Evolutionary conservation across 1,139 yeast species (phyloP).

Genomic region (Geotrichum klebahnii): DNA sequence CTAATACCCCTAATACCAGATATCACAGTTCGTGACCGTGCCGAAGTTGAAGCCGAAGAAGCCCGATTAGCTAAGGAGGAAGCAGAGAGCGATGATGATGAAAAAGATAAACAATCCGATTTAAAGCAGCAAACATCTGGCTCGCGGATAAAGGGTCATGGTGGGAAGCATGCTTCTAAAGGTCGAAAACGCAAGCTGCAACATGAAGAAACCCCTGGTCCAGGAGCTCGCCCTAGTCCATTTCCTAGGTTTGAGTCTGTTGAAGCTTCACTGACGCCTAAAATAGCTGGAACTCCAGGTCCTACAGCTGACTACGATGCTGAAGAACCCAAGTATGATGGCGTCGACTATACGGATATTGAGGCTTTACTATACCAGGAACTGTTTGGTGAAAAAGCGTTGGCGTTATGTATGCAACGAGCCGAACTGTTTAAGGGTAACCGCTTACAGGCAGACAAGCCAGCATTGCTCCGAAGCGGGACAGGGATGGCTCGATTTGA

Average conservation of each 20-base stretch:
- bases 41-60: slow-evolving; percentile 82
- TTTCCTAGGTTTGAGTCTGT: slow-evolving; percentile 20
- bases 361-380: slow-evolving; percentile 79
- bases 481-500: slow-evolving; percentile 37
- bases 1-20: slow-evolving; percentile 85
- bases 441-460: slow-evolving; percentile 59
- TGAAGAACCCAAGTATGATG: slow-evolving; percentile 19
- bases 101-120: slow-evolving; percentile 18
- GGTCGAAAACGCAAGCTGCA: slow-evolving; percentile 19
- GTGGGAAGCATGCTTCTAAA: slow-evolving; percentile 18
- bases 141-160: slow-evolving; percentile 23
- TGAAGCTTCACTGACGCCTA: slow-evolving; percentile 17
- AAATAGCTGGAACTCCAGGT: slow-evolving; percentile 18
- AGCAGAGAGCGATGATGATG: slow-evolving; percentile 32
- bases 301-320: slow-evolving; percentile 14
- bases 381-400: slow-evolving; percentile 72
- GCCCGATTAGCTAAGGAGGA: slow-evolving; percentile 45
- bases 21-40: slow-evolving; percentile 69
- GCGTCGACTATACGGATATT: slow-evolving; percentile 41
- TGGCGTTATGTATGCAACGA: slow-evolving; percentile 67
- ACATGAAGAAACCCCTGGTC: slow-evolving; percentile 20
- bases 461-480: slow-evolving; percentile 49
- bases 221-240: slow-evolving; percentile 24
- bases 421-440: slow-evolving; percentile 59
- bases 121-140: slow-evolving; percentile 16